Base-by-base conservation (phyloP, 495 filamentous ascomycete genomes). In the Talaromyces ruber region DNA sequence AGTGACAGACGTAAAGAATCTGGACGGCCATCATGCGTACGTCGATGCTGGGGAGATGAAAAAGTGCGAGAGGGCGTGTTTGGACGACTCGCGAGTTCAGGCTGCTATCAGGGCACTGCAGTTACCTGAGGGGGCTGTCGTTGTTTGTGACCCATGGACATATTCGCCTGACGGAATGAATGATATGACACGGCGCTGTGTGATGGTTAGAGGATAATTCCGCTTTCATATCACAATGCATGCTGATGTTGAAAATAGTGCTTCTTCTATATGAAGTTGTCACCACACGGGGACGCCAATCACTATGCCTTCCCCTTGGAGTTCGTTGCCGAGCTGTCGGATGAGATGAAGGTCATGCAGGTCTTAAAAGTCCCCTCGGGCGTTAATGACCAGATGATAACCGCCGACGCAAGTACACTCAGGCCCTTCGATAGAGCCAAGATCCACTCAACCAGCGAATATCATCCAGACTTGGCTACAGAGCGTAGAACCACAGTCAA, bases 231-330 rank as follows among this genome's bases (percentile, higher is more conserved):
- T 39, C 12, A 37, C 3, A 7, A 37, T 43, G n/a, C 8, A 47
- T 7, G 6, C n/a, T 34, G 24, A 30, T 58, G 22, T 11, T 54
- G 22, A 28, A 61, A 43, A n/a, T 34, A 76, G 71, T 71, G 72
- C 30, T 76, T 63, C 51, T 69, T 76, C 9, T 76, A 75, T 43
- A 68, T 73, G 66, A 59, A 66, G 6, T 18, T 64, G 3, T 64
- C 67, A 11, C 55, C 70, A 18, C 62, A 62, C 37, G 43, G 52
- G 0, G 74, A 78, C 21, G 67, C 68, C 32, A 93, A 92, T 65
- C 85, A 90, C 67, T 95, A 95, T 71, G 85, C 90, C 1, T 85
- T 89, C 58, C 91, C 91, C 0, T 76, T 94, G 5, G 54, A 87
- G 86, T 61, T 91, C 76, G 60, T 86, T 1, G 87, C 90, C 6